Conservation (phyloP, 495 filamentous ascomycete genomes). For the Penicillium daleae region DNA sequence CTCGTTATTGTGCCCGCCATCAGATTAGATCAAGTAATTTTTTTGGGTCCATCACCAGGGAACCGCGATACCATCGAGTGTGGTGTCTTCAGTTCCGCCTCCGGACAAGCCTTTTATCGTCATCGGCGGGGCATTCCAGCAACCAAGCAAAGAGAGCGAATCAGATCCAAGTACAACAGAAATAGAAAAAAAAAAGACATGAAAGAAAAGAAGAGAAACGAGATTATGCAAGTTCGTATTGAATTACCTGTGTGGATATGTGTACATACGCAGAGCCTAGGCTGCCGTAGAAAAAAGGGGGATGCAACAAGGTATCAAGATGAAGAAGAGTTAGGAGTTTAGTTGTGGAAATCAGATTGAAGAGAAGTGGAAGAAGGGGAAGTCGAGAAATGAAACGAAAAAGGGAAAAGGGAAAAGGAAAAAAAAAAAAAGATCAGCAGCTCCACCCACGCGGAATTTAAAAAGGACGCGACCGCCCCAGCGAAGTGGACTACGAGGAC, state of each 20-base stretch:
- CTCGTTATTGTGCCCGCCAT: slow-evolving; percentile 22
- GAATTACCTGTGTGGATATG: not conserved
- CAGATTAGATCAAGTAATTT: slow-evolving; percentile 66
- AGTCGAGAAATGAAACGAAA: slow-evolving; percentile 23
- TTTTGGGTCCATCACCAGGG: slow-evolving; percentile 49
- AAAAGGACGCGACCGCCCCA: slow-evolving; percentile 34
- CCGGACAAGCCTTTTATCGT: slow-evolving; percentile 48
- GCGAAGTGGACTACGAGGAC: not conserved
- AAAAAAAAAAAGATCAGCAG: slow-evolving; percentile 10
- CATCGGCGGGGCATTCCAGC: slow-evolving; percentile 33
- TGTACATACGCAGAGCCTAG: not conserved
- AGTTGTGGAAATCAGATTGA: slow-evolving; percentile 10
- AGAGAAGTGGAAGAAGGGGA: slow-evolving; percentile 10
- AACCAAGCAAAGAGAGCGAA: not conserved
- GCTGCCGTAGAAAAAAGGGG: not conserved
- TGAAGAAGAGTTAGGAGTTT: slow-evolving; percentile 2
- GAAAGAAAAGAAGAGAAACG: not conserved
- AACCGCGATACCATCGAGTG: slow-evolving; percentile 46
- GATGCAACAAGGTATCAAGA: not conserved
- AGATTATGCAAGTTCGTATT: not conserved
- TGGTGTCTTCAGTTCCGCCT: slow-evolving; percentile 40
- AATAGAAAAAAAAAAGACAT: slow-evolving; percentile 2
- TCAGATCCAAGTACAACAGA: slow-evolving; percentile 11
- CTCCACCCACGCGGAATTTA: slow-evolving; percentile 32
- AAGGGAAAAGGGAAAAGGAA: slow-evolving; percentile 29